A percentile compares a stretch with the other conserved stretches of the same genome.
phyloP scores from a whole-genome alignment of 768 basidiomycete genomes.

The Tremella yokohamensis region DNA sequence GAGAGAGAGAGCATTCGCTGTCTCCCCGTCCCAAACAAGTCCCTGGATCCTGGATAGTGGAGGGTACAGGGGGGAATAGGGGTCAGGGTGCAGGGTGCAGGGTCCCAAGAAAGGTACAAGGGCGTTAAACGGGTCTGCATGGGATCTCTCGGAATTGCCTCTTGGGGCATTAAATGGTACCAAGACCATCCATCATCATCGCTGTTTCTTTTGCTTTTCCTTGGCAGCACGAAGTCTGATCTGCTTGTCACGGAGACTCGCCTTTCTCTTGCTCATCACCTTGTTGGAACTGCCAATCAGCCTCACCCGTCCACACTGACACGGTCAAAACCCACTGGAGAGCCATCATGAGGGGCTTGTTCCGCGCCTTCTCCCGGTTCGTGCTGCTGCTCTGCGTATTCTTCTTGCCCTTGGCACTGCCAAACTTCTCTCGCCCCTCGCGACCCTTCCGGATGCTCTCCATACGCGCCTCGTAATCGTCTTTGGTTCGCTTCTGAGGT shows the following conservation, averaged over 20 bases:
- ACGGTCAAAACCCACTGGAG: slow-evolving; percentile 43
- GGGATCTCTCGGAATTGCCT: background rate
- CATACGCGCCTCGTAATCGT: slow-evolving; percentile 88
- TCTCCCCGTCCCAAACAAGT: background rate
- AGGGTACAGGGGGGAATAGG: background rate
- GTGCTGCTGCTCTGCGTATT: slow-evolving; percentile 81
- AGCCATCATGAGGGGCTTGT: slow-evolving; percentile 82
- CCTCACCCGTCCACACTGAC: background rate
- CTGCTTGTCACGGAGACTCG: slow-evolving; percentile 51
- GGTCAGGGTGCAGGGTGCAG: background rate
- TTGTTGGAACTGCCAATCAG: slow-evolving; percentile 41
- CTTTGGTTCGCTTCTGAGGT: slow-evolving; percentile 86
- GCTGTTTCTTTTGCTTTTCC: slow-evolving; percentile 48
- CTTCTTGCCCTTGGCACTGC: slow-evolving; percentile 85
- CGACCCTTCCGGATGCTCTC: slow-evolving; percentile 87
- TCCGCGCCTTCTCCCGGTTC: slow-evolving; percentile 85
- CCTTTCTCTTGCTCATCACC: slow-evolving; percentile 52
- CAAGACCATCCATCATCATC: slow-evolving; percentile 5
- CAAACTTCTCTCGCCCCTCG: slow-evolving; percentile 91
- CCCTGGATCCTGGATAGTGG: background rate
- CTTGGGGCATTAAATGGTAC: background rate
- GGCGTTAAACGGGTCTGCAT: background rate
- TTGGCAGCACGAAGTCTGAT: slow-evolving; percentile 45
- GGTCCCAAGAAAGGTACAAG: background rate
- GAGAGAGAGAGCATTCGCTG: too few species aligned